Conservation (phyloP, 768 basidiomycete genomes). For the Mycena floridula region DNA sequence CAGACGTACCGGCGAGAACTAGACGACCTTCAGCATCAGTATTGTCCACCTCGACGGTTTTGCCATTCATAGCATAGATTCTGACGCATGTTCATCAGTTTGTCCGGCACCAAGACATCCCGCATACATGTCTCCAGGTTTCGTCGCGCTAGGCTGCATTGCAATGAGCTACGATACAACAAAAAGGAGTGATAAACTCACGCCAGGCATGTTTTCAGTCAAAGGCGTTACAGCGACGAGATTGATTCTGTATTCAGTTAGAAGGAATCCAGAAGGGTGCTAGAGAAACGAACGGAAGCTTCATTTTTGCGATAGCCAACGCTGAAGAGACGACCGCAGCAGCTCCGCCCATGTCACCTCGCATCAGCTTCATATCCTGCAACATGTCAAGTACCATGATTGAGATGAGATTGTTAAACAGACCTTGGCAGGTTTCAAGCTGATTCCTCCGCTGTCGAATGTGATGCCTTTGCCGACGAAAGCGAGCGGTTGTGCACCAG, state of each 20-base stretch:
- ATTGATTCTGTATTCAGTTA: slow-evolving; percentile 48
- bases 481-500: slow-evolving; percentile 55
- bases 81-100: slow-evolving; percentile 35
- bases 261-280: neutral
- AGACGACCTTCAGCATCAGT: slow-evolving; percentile 83
- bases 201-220: slow-evolving; percentile 82
- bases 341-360: slow-evolving; percentile 87
- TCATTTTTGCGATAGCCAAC: slow-evolving; percentile 73
- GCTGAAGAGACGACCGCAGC: slow-evolving; percentile 71
- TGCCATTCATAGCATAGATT: slow-evolving; percentile 84
- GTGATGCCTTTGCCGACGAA: slow-evolving; percentile 89
- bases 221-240: slow-evolving; percentile 68
- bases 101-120: too few relatives aligned
- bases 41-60: slow-evolving; percentile 81
- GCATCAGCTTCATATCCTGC: slow-evolving; percentile 82
- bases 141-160: slow-evolving; percentile 45
- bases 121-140: slow-evolving; percentile 82
- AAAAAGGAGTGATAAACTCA: slow-evolving; percentile 18
- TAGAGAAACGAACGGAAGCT: slow-evolving; percentile 55
- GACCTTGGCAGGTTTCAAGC: slow-evolving; percentile 69
- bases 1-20: slow-evolving; percentile 55
- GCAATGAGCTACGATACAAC: slow-evolving; percentile 17
- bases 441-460: slow-evolving; percentile 86
- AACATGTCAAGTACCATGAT: too few relatives aligned
- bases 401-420: neutral